A percentile compares a stretch with the other conserved stretches of the same genome.
phyloP scores from a whole-genome alignment of 306 rosid genomes.

The Senna siamea region DNA sequence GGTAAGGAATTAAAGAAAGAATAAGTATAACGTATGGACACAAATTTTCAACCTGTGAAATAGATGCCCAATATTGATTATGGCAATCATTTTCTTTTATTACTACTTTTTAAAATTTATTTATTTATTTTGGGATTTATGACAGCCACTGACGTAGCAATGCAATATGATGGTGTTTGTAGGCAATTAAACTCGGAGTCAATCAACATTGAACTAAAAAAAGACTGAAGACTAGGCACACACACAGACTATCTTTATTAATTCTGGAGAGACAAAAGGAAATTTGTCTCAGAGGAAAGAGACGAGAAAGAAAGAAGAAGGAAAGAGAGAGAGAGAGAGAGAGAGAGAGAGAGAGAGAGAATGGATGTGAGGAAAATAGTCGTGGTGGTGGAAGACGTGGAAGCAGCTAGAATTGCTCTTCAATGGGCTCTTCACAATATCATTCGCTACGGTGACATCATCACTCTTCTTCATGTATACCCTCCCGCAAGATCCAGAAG shows the following conservation, averaged over 20 bases:
- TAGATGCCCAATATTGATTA: slow-evolving; percentile 12
- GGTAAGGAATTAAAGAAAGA: too few species aligned
- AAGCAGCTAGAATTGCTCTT: slow-evolving; percentile 81
- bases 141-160: too few species aligned
- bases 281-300: slow-evolving; percentile 2
- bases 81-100: background rate
- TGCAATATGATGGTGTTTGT: background rate
- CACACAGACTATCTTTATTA: too few species aligned
- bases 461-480: slow-evolving; percentile 83
- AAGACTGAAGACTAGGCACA: too few species aligned
- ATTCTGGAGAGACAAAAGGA: slow-evolving; percentile 35
- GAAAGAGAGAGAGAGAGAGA: slow-evolving; percentile 7
- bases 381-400: slow-evolving; percentile 87
- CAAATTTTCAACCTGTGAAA: slow-evolving; percentile 30
- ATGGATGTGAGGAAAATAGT: slow-evolving; percentile 83
- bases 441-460: slow-evolving; percentile 70
- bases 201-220: background rate
- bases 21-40: slow-evolving; percentile 17
- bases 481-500: slow-evolving; percentile 59
- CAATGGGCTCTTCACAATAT: slow-evolving; percentile 82
- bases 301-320: slow-evolving; percentile 11
- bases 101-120: background rate
- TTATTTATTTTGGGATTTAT: background rate
- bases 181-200: slow-evolving; percentile 31
- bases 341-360: background rate